Evolutionary conservation across 2,329 filamentous ascomycete genomes (phyloP), one percentile per base, ranked within the genome.

Genomic region (Fusarium decemcellulare): DNA sequence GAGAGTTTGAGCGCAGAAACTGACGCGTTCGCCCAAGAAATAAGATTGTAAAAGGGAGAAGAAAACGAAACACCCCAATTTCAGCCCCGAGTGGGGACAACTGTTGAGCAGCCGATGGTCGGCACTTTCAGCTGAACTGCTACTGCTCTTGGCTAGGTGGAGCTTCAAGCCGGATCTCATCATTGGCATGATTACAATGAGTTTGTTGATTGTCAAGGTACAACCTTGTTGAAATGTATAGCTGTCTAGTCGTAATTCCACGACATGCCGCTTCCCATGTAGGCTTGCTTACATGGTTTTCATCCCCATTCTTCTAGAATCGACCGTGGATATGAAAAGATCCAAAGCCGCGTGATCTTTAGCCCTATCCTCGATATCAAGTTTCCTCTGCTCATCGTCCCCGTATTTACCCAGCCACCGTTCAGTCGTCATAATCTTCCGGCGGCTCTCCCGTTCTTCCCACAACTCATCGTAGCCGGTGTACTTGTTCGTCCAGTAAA

Each of bases 71-170:
- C 8, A 50, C 36, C 30, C 8, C 30, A 34, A 23, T 15, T 32
- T 50, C 47, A 29, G 47, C 47, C 23, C 23, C 47, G 47, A 50
- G 47, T 34, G 46, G 46, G 46, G 46, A 50, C 32, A 16, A n/a
- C 18, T 50, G 46, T 34, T 50, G 46, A 34, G 36, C 29, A 50
- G 46, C 46, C 46, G 46, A 18, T 2, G 30, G 3, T 29, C 2
- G n/a, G 12, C 14, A 23, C 18, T 29, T 50, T 23, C 16, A 50
- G 30, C 46, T 50, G 46, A 50, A 36, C 46, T n/a, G n/a, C n/a
- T 9, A 50, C 46, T 18, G 10, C 30, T 23, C 47, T 36, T 36
- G 47, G 32, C 30, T 11, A 14, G 23, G 30, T 50, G 47, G 47
- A 50, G 12, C 47, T 29, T 36, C 36, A n/a, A 50, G 29, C 46